Base-by-base conservation (phyloP, 2,329 filamentous ascomycete genomes). In the Neobulgaria alba region DNA sequence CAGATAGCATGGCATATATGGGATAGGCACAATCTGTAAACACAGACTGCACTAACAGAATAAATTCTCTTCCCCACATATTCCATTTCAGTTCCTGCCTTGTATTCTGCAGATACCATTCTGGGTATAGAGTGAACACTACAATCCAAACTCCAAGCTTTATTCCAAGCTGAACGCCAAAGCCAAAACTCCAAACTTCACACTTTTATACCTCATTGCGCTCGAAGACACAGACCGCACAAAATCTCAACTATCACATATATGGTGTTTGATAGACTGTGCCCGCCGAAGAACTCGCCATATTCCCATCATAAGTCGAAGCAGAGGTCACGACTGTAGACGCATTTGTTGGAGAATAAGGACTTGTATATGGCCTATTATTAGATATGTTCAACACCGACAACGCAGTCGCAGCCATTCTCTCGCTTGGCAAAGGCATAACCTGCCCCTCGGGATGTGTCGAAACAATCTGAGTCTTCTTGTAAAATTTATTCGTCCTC, bases 401-500 rank as follows among this genome's bases (percentile, higher is more conserved):
- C 12, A 26, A 26, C 7, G 23, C 23, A 26, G 23, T 12, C 7
- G 23, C 23, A 26, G 33, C 41, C 21, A 36, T 17, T 20, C 19
- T 32, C 18, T 33, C 33, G 20, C 14, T 26, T 9, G 16, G 16
- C 23, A 36, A 23, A 19, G 41, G 37, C 41, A 43, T 43, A 18
- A 41, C 21, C 8, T 31, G 10, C 9, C 36, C 39, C n/a, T 33
- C 36, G n/a, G 39, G 33, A 30, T 42, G 29, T n/a, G 33, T 36
- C 5, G 32, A 26, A 15, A 42, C 34, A 8, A 45, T 9, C 21
- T 41, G 42, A n/a, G 45, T 32, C 31, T 33, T 45, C 38, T 41
- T 39, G 19, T 36, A 40, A 3, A 40, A 17, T 41, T 32, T 37
- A 35, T 46, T 49, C 26, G 31, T 45, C 10, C 33, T 29, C 35